phyloP scores from a whole-genome alignment of 148 eudicot species.

The Spergularia bocconei region DNA sequence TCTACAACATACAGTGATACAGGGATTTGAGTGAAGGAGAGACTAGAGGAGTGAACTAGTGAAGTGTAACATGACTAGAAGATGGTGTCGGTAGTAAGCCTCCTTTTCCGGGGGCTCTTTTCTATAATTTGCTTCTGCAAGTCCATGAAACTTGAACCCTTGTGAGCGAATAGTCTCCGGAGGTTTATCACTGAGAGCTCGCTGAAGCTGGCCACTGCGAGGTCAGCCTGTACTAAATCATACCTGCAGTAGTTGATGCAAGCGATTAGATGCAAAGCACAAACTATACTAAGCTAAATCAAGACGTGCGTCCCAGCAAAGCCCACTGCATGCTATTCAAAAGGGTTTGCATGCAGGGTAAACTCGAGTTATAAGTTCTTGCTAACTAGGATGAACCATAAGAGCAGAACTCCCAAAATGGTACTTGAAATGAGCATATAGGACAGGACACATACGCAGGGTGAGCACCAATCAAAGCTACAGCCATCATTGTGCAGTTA shows the following conservation, averaged over 20 bases:
- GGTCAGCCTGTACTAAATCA: slow-evolving; percentile 86
- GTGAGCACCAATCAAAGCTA: slow-evolving; percentile 84
- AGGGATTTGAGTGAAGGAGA: not conserved
- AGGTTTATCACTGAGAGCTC: slow-evolving; percentile 93
- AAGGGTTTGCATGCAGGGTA: not conserved
- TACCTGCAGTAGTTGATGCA: slow-evolving; percentile 50
- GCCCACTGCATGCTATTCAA: too few relatives aligned
- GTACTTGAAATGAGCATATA: not conserved
- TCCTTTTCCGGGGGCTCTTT: slow-evolving; percentile 65
- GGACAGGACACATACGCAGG: slow-evolving; percentile 65
- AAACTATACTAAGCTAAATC: not conserved
- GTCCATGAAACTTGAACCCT: slow-evolving; percentile 86
- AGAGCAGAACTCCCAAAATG: too few relatives aligned
- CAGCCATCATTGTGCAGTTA: slow-evolving; percentile 97
- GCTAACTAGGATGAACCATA: not conserved
- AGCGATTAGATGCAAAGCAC: not conserved
- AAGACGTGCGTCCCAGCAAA: too few relatives aligned
- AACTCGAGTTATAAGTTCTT: not conserved
- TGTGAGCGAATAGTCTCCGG: slow-evolving; percentile 79
- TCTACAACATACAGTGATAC: not conserved
- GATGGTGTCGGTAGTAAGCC: slow-evolving; percentile 80
- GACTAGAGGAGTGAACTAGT: not conserved
- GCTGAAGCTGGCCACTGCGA: slow-evolving; percentile 73
- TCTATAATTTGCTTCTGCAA: slow-evolving; percentile 78
- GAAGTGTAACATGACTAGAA: slow-evolving; percentile 31